phyloP scores from a whole-genome alignment of 2,329 filamentous ascomycete species.

The Colletotrichum cuscutae region DNA sequence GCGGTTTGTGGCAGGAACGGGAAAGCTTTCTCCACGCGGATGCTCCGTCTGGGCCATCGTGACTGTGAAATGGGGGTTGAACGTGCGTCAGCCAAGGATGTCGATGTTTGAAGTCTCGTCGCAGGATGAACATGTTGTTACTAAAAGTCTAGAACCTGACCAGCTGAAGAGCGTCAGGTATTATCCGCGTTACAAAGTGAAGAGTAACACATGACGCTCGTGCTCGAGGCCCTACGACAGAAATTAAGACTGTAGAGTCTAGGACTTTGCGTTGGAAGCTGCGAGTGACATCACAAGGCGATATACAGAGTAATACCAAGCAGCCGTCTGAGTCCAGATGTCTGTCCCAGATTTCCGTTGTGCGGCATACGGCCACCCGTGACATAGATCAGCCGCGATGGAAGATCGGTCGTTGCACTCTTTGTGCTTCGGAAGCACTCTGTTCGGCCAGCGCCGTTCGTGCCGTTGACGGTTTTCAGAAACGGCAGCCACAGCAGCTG shows the following conservation, averaged over 20 bases:
- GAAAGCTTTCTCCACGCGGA: slow-evolving; percentile 13
- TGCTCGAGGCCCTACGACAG: background rate
- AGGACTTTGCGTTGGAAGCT: no score
- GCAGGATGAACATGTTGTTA: slow-evolving; percentile 30
- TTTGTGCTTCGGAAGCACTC: background rate
- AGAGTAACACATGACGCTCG: slow-evolving; percentile 10
- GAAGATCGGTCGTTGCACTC: background rate
- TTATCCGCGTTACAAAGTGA: slow-evolving; percentile 14
- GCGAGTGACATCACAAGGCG: background rate
- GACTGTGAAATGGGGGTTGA: slow-evolving; percentile 1
- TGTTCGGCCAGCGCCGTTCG: slow-evolving; percentile 25
- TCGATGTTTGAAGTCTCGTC: slow-evolving; percentile 31
- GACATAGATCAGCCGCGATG: background rate
- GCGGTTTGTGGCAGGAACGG: slow-evolving; percentile 7
- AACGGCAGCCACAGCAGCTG: slow-evolving; percentile 22
- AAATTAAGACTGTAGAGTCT: background rate
- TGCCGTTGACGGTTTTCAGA: slow-evolving; percentile 21
- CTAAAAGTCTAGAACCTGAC: background rate
- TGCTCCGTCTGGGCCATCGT: background rate
- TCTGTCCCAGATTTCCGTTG: background rate
- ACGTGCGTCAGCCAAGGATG: slow-evolving; percentile 29
- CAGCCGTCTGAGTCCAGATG: slow-evolving; percentile 14
- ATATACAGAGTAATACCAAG: slow-evolving; percentile 4
- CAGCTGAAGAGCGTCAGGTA: background rate
- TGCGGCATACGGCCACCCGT: background rate